Conservation (phyloP, 208 protist species). For the Plasmodiophora brassicae region DNA sequence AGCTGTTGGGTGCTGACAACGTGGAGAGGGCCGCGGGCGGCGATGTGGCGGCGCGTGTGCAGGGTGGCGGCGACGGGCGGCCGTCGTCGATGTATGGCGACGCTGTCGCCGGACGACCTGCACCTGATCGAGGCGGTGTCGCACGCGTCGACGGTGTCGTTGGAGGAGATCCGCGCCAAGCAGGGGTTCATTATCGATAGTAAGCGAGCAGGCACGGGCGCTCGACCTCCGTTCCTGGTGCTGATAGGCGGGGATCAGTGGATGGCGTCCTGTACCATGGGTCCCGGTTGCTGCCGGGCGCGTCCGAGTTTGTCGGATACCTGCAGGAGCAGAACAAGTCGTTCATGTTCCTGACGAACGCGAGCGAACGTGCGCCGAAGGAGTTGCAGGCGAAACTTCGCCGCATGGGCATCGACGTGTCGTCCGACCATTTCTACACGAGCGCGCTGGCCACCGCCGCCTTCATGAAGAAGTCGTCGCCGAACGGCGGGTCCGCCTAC, state of each 20-base stretch:
- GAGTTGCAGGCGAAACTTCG: neutral
- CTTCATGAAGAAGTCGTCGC: slow-evolving; percentile 34
- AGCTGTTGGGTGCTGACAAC: too few relatives aligned
- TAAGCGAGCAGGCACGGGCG: neutral
- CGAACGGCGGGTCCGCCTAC: neutral
- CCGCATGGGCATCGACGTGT: neutral
- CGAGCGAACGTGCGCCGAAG: slow-evolving; percentile 10
- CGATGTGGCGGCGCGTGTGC: too few relatives aligned
- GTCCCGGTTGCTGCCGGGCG: neutral
- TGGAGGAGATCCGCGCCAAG: neutral
- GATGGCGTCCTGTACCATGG: slow-evolving; percentile 2
- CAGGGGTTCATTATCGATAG: slow-evolving; percentile 4
- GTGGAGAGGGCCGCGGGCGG: too few relatives aligned
- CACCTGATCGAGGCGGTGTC: too few relatives aligned
- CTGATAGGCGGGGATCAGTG: neutral
- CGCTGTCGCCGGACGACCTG: too few relatives aligned
- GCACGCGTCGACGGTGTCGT: too few relatives aligned
- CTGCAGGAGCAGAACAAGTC: neutral
- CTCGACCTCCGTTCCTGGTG: neutral
- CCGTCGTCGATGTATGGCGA: too few relatives aligned
- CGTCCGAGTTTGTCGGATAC: neutral
- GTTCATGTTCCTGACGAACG: slow-evolving; percentile 27
- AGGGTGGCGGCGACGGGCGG: too few relatives aligned
- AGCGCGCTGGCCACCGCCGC: neutral
- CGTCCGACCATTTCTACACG: slow-evolving; percentile 1